Conservation (phyloP, 768 basidiomycete genomes). For the Coprinellus aureogranulatus region DNA sequence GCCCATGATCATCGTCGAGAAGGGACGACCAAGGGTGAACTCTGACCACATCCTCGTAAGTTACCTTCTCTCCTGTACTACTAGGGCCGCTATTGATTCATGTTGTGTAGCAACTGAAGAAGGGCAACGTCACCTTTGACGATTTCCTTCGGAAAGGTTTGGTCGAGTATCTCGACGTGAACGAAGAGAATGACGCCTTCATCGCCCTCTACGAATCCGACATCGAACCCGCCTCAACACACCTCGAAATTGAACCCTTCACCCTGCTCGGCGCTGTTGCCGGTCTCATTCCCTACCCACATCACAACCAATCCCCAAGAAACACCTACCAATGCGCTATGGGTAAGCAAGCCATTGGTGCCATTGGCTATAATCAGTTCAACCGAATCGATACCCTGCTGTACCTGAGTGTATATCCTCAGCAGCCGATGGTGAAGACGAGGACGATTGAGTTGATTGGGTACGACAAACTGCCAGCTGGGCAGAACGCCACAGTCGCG, state of each 20-base stretch:
- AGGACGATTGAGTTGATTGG: constrained; percentile 97
- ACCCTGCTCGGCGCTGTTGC: constrained; percentile 97
- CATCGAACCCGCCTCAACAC: constrained; percentile 80
- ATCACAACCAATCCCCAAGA: constrained; percentile 98
- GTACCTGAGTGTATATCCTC: constrained; percentile 97
- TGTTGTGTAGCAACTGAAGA: constrained; percentile 85
- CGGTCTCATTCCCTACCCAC: constrained; percentile 97
- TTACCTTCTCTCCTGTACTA: not conserved
- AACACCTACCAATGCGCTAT: constrained; percentile 99
- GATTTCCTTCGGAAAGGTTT: constrained; percentile 90
- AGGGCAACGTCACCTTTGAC: constrained; percentile 78
- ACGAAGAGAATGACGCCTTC: constrained; percentile 97
- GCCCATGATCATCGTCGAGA: constrained; percentile 94
- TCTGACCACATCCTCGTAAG: constrained; percentile 76
- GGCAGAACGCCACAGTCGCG: constrained; percentile 97
- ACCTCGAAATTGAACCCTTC: constrained; percentile 98
- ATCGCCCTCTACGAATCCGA: constrained; percentile 93
- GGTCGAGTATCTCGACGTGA: constrained; percentile 97
- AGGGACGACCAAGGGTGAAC: constrained; percentile 70
- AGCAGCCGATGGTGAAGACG: constrained; percentile 99
- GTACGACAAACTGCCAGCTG: constrained; percentile 94
- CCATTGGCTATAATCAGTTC: constrained; percentile 96
- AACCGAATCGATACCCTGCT: constrained; percentile 96
- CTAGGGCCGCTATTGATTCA: too few species aligned
- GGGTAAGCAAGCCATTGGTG: constrained; percentile 99